phyloP scores from a whole-genome alignment of 2,329 filamentous ascomycete genomes.

The Curvularia hawaiiensis region DNA sequence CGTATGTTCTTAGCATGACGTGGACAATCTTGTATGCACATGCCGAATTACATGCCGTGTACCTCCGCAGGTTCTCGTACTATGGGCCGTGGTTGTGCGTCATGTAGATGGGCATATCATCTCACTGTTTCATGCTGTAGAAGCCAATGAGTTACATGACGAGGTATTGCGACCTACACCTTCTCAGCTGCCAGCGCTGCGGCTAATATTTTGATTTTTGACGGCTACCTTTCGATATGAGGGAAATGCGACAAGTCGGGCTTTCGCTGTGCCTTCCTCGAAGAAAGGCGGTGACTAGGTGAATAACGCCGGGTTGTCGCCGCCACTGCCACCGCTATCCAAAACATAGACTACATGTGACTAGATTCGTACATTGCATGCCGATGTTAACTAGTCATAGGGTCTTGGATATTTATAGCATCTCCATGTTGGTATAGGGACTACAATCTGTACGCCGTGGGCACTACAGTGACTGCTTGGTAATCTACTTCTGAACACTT shows the following conservation, averaged over 20 bases:
- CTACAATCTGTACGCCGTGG: too few species aligned
- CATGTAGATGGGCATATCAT: background rate
- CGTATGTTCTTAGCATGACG: background rate
- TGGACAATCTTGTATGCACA: background rate
- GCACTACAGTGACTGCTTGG: too few species aligned
- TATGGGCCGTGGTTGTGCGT: background rate
- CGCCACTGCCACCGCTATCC: too few species aligned
- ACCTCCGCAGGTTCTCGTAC: background rate
- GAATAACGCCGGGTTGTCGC: too few species aligned
- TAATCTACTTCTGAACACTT: too few species aligned
- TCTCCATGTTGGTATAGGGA: too few species aligned
- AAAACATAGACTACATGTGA: too few species aligned
- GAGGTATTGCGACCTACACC: background rate
- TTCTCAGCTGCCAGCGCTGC: background rate
- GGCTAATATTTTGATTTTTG: background rate
- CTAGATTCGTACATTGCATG: too few species aligned
- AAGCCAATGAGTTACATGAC: background rate
- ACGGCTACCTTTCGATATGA: background rate
- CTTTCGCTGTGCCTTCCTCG: background rate
- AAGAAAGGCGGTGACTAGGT: too few species aligned
- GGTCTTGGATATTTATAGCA: too few species aligned
- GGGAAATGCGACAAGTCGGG: background rate
- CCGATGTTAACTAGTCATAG: too few species aligned
- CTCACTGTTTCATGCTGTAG: background rate
- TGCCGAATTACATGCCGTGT: background rate